A percentile compares a stretch with the other conserved stretches of the same genome.
These are phyloP conservation scores for Scytalidium sp. DNA, from an alignment of 2,329 filamentous ascomycete genomes.

Conservation along the genomic window DNA sequence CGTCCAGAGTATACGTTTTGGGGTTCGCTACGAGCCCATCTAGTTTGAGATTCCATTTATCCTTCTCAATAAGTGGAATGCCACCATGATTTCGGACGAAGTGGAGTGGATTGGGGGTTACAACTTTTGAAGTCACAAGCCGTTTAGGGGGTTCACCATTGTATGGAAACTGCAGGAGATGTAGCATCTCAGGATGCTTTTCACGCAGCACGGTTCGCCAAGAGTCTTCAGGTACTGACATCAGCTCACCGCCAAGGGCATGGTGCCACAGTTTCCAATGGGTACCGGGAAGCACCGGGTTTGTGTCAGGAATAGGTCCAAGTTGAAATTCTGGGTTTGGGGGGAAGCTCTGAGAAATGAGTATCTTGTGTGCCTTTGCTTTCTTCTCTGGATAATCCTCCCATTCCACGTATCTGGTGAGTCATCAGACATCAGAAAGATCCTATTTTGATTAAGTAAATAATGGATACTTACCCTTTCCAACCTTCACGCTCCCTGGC, in stretches of 20 bases:
- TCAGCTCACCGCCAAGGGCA: slow-evolving; percentile 45
- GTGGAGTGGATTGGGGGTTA: slow-evolving; percentile 60
- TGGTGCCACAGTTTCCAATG: slow-evolving; percentile 58
- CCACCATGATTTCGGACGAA: slow-evolving; percentile 73
- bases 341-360: slow-evolving; percentile 13
- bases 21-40: slow-evolving; percentile 61
- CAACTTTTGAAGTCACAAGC: slow-evolving; percentile 48
- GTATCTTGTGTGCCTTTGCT: slow-evolving; percentile 35
- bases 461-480: slow-evolving; percentile 34
- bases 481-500: slow-evolving; percentile 42
- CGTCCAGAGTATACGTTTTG: slow-evolving; percentile 51
- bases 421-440: no score
- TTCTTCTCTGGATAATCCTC: slow-evolving; percentile 69
- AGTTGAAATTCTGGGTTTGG: slow-evolving; percentile 52
- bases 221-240: slow-evolving; percentile 51
- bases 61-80: slow-evolving; percentile 61
- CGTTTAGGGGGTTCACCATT: slow-evolving; percentile 61
- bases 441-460: slow-evolving; percentile 1
- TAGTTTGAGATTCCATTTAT: slow-evolving; percentile 50
- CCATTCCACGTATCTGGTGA: slow-evolving; percentile 63
- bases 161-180: slow-evolving; percentile 61
- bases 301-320: slow-evolving; percentile 50
- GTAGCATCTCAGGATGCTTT: slow-evolving; percentile 58
- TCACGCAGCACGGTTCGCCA: slow-evolving; percentile 54
- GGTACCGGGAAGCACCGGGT: slow-evolving; percentile 53